Evolutionary conservation across 306 rosid species (phyloP).

Genomic region (Quercus engelmannii): DNA sequence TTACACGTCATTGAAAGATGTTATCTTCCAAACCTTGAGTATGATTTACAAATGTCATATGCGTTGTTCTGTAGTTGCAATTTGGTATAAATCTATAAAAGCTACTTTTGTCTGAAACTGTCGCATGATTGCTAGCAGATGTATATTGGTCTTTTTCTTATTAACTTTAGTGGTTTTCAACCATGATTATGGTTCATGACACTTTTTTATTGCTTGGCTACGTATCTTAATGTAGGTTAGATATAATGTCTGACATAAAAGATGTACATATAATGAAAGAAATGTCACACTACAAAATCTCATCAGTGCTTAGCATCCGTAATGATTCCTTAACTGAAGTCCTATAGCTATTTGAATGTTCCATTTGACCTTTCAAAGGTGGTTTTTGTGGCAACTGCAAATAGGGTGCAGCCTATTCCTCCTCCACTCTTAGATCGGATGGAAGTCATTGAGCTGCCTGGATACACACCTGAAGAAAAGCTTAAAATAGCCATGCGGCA

Average conservation of each 20-base stretch:
- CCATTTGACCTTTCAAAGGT: conserved; percentile 96
- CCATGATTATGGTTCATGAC: not conserved
- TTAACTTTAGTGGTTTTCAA: not conserved
- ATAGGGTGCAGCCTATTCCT: conserved; percentile 87
- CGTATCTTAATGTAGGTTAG: not conserved
- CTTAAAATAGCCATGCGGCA: conserved; percentile 86
- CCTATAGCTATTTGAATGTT: conserved; percentile 87
- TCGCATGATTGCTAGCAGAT: conserved; percentile 8
- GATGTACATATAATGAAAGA: not conserved
- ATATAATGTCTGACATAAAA: not conserved
- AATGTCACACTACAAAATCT: not conserved
- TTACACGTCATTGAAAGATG: not conserved
- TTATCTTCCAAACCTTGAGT: not conserved
- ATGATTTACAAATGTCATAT: not conserved
- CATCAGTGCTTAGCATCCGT: not conserved
- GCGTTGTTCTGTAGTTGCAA: not conserved
- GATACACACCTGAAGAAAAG: conserved; percentile 95
- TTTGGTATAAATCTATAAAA: not conserved
- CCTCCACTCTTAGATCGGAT: conserved; percentile 95
- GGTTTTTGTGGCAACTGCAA: conserved; percentile 94
- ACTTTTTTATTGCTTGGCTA: not conserved
- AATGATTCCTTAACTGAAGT: conserved; percentile 56
- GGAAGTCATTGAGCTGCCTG: conserved; percentile 99
- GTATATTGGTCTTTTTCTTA: not conserved
- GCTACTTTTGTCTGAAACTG: not conserved